phyloP scores from a whole-genome alignment of 2,329 filamentous ascomycete species.

The Aspergillus chevalieri region DNA sequence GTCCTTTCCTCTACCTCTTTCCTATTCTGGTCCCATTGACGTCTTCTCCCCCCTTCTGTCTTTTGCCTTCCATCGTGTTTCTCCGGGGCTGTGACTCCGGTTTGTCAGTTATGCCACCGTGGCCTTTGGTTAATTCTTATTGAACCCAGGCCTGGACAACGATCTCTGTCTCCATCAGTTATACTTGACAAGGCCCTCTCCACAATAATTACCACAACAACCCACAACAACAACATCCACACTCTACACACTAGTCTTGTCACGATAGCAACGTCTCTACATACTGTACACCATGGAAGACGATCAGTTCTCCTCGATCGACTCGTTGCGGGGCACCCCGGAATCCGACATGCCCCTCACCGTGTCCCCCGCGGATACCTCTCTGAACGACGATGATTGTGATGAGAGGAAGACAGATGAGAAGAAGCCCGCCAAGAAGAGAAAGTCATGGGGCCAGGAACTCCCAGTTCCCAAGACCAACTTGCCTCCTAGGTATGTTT shows the following conservation, averaged over 20 bases:
- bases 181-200: neutral
- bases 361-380: constrained; percentile 37
- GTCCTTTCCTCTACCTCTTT: constrained; percentile 23
- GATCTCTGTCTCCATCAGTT: neutral
- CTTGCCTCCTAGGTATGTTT: constrained; percentile 72
- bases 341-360: constrained; percentile 32
- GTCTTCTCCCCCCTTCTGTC: constrained; percentile 7
- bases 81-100: constrained; percentile 20
- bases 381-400: constrained; percentile 17
- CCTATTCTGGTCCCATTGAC: constrained; percentile 11
- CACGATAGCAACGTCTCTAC: neutral
- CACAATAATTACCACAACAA: neutral
- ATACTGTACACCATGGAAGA: constrained; percentile 20
- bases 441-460: constrained; percentile 98
- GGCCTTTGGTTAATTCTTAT: constrained; percentile 15
- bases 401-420: constrained; percentile 37
- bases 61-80: constrained; percentile 4
- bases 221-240: neutral
- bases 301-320: constrained; percentile 25
- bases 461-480: constrained; percentile 95
- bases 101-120: constrained; percentile 33
- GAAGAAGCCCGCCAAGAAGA: constrained; percentile 80
- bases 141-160: neutral
- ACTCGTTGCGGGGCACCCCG: constrained; percentile 27
- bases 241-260: constrained; percentile 3